These are phyloP conservation scores for Akebia trifoliata DNA, from an alignment of 164 flowering plant species.

Conservation along the genomic window DNA sequence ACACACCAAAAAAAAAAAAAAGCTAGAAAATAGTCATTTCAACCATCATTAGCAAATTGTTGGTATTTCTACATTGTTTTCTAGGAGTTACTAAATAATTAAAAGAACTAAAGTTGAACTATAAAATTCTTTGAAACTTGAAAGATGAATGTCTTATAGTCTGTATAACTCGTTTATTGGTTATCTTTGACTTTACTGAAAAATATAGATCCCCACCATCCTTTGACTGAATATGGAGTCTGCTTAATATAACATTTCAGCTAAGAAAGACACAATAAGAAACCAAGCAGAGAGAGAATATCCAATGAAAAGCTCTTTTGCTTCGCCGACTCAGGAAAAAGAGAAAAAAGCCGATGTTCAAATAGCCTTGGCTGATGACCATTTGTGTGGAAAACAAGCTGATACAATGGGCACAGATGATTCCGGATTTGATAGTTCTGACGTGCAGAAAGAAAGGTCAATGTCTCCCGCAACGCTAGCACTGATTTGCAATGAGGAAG, in stretches of 20 bases:
- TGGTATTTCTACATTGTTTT: too few relatives aligned
- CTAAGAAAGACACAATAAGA: constrained; percentile 28
- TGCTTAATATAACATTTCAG: constrained; percentile 29
- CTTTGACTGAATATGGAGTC: background rate
- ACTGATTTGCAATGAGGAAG: constrained; percentile 93
- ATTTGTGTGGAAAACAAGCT: constrained; percentile 38
- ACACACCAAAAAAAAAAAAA: too few relatives aligned
- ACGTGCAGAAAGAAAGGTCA: constrained; percentile 52
- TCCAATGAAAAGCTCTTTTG: constrained; percentile 34
- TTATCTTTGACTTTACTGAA: background rate
- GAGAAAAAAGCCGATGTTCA: constrained; percentile 36
- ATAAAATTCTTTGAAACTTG: too few relatives aligned
- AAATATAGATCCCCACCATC: background rate
- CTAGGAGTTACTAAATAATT: too few relatives aligned
- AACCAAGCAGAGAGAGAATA: constrained; percentile 32
- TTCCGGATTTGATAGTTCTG: constrained; percentile 52
- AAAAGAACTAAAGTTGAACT: too few relatives aligned
- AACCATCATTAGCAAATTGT: too few relatives aligned
- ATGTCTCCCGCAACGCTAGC: constrained; percentile 96
- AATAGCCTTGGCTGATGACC: constrained; percentile 34
- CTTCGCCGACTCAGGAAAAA: constrained; percentile 41
- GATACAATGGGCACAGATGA: constrained; percentile 44
- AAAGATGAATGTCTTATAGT: too few relatives aligned
- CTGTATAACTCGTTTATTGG: too few relatives aligned
- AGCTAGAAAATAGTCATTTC: too few relatives aligned